Conservation (phyloP, 306 rosid species). For the Ziziphus jujuba region DNA sequence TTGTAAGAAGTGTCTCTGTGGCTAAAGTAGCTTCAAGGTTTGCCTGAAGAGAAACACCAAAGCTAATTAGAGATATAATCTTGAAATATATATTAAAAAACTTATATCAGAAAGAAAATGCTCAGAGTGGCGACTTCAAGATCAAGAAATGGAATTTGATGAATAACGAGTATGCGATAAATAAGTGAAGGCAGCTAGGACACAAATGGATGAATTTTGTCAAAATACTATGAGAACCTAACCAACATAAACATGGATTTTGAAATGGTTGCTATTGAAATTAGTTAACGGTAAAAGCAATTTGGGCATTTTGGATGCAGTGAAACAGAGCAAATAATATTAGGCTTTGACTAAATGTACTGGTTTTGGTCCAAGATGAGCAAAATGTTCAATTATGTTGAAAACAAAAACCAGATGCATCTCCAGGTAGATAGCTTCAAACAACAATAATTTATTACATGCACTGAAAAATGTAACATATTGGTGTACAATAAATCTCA, state of each 20-base stretch:
- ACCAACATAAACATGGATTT: constrained; percentile 4
- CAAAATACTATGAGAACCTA: not conserved
- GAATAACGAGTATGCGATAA: not conserved
- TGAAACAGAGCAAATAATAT: too few species aligned
- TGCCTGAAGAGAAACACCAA: constrained; percentile 42
- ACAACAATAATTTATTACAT: too few species aligned
- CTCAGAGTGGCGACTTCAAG: constrained; percentile 1
- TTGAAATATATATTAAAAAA: not conserved
- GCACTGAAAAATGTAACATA: not conserved
- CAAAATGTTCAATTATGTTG: too few species aligned
- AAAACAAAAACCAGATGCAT: too few species aligned
- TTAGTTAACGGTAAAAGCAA: not conserved
- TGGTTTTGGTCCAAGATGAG: too few species aligned
- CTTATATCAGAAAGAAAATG: not conserved
- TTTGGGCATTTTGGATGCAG: too few species aligned
- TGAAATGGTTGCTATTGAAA: not conserved
- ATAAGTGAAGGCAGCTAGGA: not conserved
- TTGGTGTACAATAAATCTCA: not conserved
- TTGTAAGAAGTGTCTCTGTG: constrained; percentile 65
- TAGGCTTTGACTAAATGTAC: too few species aligned
- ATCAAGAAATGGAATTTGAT: constrained; percentile 6
- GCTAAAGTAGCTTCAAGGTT: constrained; percentile 59
- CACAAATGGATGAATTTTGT: not conserved
- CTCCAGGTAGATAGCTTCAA: too few species aligned
- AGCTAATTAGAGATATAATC: constrained; percentile 21